phyloP scores from a whole-genome alignment of 2,329 filamentous ascomycete genomes.

The Fusarium bulbicola region DNA sequence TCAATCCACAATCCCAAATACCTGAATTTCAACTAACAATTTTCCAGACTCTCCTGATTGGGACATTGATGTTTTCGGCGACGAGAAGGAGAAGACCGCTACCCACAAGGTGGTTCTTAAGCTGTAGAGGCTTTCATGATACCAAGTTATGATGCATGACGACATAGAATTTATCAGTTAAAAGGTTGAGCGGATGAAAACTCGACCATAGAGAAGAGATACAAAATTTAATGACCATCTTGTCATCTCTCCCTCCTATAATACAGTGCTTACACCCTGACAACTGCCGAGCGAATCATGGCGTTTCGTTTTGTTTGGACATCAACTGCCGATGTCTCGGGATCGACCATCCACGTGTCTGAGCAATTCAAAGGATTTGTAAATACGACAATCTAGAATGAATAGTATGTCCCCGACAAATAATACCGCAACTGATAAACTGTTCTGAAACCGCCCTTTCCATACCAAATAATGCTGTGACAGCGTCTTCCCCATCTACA shows the following conservation, averaged over 20 bases:
- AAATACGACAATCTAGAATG: constrained; percentile 20
- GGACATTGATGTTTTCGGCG: constrained; percentile 65
- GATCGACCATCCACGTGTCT: neutral
- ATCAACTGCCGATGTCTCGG: neutral
- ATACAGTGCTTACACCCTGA: neutral
- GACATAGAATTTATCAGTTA: constrained; percentile 20
- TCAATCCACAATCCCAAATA: neutral
- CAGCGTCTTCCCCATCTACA: neutral
- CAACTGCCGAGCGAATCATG: neutral
- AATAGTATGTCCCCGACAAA: neutral
- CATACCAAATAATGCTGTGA: constrained; percentile 3
- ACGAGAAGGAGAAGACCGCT: constrained; percentile 61
- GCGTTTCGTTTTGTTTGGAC: neutral
- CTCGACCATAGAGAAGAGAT: neutral
- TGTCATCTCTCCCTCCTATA: neutral
- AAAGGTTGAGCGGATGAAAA: neutral
- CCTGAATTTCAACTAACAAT: constrained; percentile 3
- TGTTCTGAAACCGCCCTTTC: constrained; percentile 1
- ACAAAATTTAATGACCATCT: constrained; percentile 21
- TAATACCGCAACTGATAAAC: neutral
- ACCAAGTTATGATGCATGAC: constrained; percentile 28
- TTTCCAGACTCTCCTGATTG: constrained; percentile 59
- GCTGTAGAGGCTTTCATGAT: constrained; percentile 33
- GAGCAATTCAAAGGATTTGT: neutral
- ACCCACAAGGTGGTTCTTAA: constrained; percentile 57